Evolutionary conservation across 2,329 filamentous ascomycete species (phyloP), one percentile per base, ranked within the genome.

Genomic region (Aspergillus awamori): DNA sequence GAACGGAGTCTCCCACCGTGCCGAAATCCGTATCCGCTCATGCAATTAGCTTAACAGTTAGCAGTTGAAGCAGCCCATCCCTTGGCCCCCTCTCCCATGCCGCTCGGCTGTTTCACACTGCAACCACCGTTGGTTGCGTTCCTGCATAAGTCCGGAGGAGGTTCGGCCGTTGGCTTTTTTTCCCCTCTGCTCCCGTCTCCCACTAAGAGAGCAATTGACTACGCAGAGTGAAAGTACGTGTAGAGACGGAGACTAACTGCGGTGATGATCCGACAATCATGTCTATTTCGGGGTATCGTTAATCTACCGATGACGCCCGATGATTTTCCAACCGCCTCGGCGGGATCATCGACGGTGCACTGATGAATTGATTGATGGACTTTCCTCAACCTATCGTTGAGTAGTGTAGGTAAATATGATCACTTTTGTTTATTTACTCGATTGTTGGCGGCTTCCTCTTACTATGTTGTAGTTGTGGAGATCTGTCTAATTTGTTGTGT

Each of bases 91-190:
- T 11, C 33, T 36, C 33, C 39, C 39, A 56, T 56, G 26, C 55
- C 51, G 57, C 48, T 61, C 57, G 55, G 49, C 36, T 58, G 63
- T 64, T 64, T 64, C 63, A 64, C 24, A 51, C 30, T 63, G 63
- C 60, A 60, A 64, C 51, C 51, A 56, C 49, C 51, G 53, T 33
- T 56, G 41, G 53, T 28, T 47, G 51, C 45, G 57, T 60, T 63
- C 51, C 57, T 63, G 55, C 51, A 51, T 51, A 51, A 58, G 47
- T 36, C 52, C 45, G 38, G 45, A 60, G 49, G 38, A 38, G 51
- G 59, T 60, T 61, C 60, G 39, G 57, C 57, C 54, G 45, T 54
- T 64, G 48, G 17, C 8, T 24, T 52, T 52, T 53, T 20, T 15
- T 51, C 28, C 5, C 17, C 5, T 36, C 8, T 30, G 28, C 5